Evolutionary conservation across 345 rosid species (phyloP), one percentile per base, ranked within the genome.

Genomic region (Raphanus raphanistrum): DNA sequence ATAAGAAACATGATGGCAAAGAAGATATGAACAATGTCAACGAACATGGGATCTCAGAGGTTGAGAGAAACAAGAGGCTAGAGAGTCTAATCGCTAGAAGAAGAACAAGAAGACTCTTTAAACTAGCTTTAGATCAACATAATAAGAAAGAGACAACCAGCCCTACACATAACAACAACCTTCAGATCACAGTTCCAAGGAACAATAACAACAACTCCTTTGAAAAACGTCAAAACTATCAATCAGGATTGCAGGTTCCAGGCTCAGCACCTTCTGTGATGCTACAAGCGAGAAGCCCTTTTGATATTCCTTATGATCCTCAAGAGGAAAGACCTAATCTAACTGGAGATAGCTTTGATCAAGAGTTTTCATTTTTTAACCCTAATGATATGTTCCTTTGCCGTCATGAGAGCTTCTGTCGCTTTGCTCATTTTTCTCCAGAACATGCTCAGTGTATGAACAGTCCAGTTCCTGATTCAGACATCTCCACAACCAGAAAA

Each of bases 281-380:
- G 86, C 64, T 88, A 73, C 90, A 86, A 35, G 71, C 59, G 10
- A 77, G 87, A 66, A 91, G 87, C 72, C 97, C 97, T 6, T 92
- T 92, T 43, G 98, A 95, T 65, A 85, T 92, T 68, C 98, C 98
- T 3, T 91, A 91, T 63, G 98, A 89, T 16, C 96, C 94, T 36
- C 80, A 60, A 0, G 99, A 92, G 71, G 99, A 94, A 81, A 92
- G 86, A 55, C 98, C 96, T 12, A 79, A 82, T 68, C 89, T 92
- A 27, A 87, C 76, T 68, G 88, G 84, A 32, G 97, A 88, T 36
- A 83, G 89, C 78, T 91, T 93, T 78, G 88, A 86, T 26, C 74
- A 84, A 60, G 99, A 95, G 41, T 86, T 88, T 80, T 58, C 83
- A 74, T 68, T 81, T 36, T 58, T 80, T 45, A 84, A 83, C 21